phyloP scores from a whole-genome alignment of 2,329 filamentous ascomycete species.

The Clonostachys byssicola region DNA sequence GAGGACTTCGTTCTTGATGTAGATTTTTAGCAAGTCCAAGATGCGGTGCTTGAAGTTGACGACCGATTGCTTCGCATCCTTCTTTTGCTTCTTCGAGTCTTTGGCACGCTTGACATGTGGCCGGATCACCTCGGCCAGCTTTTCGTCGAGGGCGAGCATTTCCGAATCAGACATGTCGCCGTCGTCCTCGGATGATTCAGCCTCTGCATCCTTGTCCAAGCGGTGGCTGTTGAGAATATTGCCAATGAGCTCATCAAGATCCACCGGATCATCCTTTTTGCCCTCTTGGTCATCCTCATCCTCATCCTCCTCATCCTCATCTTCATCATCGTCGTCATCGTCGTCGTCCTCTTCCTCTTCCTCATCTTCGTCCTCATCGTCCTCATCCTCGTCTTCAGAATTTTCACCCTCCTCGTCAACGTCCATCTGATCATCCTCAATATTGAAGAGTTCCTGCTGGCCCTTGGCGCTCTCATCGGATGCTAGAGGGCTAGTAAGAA shows the following conservation, averaged over 20 bases:
- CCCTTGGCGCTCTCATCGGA: slow-evolving; percentile 79
- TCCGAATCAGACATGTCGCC: slow-evolving; percentile 93
- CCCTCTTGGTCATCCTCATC: slow-evolving; percentile 34
- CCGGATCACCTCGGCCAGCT: slow-evolving; percentile 81
- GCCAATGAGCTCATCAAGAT: slow-evolving; percentile 72
- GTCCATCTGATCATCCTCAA: slow-evolving; percentile 56
- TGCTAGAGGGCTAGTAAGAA: slow-evolving; percentile 63
- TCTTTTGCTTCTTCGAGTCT: slow-evolving; percentile 74
- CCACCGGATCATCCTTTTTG: slow-evolving; percentile 37
- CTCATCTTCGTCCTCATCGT: slow-evolving; percentile 44
- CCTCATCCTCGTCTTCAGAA: slow-evolving; percentile 18
- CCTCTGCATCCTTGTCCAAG: slow-evolving; percentile 53
- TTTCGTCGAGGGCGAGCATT: slow-evolving; percentile 84
- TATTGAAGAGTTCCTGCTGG: slow-evolving; percentile 80
- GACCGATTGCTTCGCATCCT: slow-evolving; percentile 83
- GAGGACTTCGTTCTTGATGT: slow-evolving; percentile 72
- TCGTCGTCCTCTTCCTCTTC: slow-evolving; percentile 36
- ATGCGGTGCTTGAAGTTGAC: slow-evolving; percentile 94
- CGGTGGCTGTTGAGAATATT: slow-evolving; percentile 71
- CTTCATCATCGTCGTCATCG: slow-evolving; percentile 30
- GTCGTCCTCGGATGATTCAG: slow-evolving; percentile 55
- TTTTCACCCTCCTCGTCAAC: slow-evolving; percentile 33
- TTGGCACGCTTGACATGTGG: slow-evolving; percentile 60
- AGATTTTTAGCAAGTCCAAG: slow-evolving; percentile 82
- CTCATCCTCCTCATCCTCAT: slow-evolving; percentile 39